phyloP scores from a whole-genome alignment of 768 basidiomycete species.

The Cystobasidiopsis lactophilus region DNA sequence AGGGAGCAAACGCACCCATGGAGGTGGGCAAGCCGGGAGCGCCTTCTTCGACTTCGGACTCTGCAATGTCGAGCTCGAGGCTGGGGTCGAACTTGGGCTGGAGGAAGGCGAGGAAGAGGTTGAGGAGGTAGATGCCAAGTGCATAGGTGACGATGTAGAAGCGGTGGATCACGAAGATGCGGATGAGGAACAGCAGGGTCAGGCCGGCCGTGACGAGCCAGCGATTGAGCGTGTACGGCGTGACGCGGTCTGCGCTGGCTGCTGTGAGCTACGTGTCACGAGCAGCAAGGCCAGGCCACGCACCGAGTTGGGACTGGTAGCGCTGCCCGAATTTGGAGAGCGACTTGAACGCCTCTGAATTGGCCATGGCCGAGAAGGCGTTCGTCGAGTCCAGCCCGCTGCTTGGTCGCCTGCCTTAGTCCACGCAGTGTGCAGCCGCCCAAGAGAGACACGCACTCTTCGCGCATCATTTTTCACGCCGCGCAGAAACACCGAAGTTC shows the following conservation, averaged over 20 bases:
- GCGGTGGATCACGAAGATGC: conserved; percentile 66
- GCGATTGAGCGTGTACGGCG: conserved; percentile 67
- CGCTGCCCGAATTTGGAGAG: too few species aligned
- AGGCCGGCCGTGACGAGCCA: conserved; percentile 61
- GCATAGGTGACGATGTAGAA: conserved; percentile 22
- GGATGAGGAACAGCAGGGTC: conserved; percentile 50
- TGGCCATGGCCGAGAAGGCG: too few species aligned
- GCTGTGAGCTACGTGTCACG: too few species aligned
- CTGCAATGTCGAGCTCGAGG: conserved; percentile 72
- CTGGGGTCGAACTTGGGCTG: conserved; percentile 97
- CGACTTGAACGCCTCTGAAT: too few species aligned
- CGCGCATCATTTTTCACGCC: too few species aligned
- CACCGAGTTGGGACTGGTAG: too few species aligned
- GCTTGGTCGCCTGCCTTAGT: too few species aligned
- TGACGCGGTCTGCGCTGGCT: conserved; percentile 44
- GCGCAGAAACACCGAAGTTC: too few species aligned
- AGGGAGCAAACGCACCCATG: background rate
- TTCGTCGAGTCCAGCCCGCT: too few species aligned
- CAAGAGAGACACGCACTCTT: too few species aligned
- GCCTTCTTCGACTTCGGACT: conserved; percentile 88
- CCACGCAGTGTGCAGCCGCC: too few species aligned
- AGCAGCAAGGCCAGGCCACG: too few species aligned
- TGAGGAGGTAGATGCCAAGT: conserved; percentile 20
- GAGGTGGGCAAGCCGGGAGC: conserved; percentile 33
- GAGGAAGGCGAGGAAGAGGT: conserved; percentile 87